Evolutionary conservation across 495 filamentous ascomycete genomes (phyloP).

Genomic region (Bacidia rubella): DNA sequence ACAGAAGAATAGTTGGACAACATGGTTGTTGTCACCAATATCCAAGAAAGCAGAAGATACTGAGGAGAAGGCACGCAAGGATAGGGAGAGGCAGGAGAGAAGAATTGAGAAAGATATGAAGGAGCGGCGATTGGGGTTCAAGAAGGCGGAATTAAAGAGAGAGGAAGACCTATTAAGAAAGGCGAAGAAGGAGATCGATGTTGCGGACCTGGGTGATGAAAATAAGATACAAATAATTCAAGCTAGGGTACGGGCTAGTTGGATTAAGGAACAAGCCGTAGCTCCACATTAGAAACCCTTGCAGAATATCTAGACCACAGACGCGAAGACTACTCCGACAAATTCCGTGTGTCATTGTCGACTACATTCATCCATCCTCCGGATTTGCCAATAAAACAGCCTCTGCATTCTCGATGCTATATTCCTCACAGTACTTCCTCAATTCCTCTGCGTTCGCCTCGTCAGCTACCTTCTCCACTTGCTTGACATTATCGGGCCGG

Average conservation of each 20-base stretch:
- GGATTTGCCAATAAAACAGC: neutral
- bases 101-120: slow-evolving; percentile 21
- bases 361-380: neutral
- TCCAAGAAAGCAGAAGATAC: slow-evolving; percentile 18
- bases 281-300: neutral
- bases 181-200: slow-evolving; percentile 1
- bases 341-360: neutral
- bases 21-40: slow-evolving; percentile 21
- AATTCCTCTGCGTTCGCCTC: neutral
- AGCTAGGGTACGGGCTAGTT: neutral
- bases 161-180: slow-evolving; percentile 1
- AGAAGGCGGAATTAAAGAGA: slow-evolving; percentile 6
- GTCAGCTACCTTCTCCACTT: neutral
- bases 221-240: neutral
- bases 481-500: neutral
- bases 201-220: neutral
- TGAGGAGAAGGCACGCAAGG: slow-evolving; percentile 22
- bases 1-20: slow-evolving; percentile 21
- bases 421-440: neutral
- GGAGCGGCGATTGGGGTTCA: slow-evolving; percentile 16
- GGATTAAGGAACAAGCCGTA: neutral
- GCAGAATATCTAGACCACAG: neutral
- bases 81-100: slow-evolving; percentile 21
- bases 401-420: neutral
- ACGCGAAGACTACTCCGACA: neutral